These are phyloP conservation scores for Beta vulgaris DNA, from an alignment of 148 eudicot genomes.

Conservation along the genomic window DNA sequence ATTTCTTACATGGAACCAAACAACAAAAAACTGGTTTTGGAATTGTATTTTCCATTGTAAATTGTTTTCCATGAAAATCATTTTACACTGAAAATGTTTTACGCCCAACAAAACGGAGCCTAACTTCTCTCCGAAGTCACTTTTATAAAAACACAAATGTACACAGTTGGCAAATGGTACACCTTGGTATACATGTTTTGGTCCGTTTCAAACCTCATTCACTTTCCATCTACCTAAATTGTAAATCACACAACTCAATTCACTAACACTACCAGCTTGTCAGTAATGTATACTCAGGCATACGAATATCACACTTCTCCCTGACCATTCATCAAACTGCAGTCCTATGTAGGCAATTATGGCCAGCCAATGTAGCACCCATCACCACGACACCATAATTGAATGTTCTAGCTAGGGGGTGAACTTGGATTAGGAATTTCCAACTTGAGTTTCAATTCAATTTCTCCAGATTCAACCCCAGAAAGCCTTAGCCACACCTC, in stretches of 20 bases:
- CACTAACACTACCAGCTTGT: background rate
- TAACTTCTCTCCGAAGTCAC: no score
- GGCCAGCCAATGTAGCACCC: background rate
- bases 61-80: no score
- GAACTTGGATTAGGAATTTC: background rate
- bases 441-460: conserved; percentile 50
- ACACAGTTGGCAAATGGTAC: no score
- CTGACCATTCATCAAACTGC: background rate
- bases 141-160: background rate
- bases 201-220: background rate
- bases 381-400: background rate
- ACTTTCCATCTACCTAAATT: background rate
- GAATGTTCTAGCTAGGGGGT: background rate
- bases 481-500: conserved; percentile 63
- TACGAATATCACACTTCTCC: background rate
- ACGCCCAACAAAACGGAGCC: no score
- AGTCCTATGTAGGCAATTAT: background rate
- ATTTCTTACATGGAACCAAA: no score
- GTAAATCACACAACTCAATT: background rate
- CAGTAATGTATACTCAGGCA: background rate
- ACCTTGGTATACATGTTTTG: no score
- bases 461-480: conserved; percentile 67
- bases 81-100: no score
- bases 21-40: no score
- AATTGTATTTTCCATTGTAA: no score